Base-by-base conservation (phyloP, 345 rosid species). In the Psidium guajava region DNA sequence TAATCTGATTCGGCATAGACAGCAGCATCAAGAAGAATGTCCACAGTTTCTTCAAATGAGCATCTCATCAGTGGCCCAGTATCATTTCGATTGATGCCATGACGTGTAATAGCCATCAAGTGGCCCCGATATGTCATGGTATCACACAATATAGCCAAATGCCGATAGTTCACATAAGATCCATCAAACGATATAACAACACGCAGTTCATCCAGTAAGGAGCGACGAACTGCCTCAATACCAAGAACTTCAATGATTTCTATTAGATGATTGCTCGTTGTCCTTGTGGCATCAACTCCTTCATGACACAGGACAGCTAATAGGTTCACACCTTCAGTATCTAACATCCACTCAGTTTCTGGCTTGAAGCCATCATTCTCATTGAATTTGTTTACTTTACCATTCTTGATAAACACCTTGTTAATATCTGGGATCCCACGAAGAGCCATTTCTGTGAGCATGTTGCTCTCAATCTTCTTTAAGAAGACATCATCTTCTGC, bases 101-200 rank as follows among this genome's bases (percentile, higher is more conserved):
- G 98, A 69, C 98, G 98, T 54, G 99, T 97, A 88, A 97, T 97
- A 32, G 98, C 98, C 99, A 97, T 97, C 89, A 97, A 91, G 90
- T 96, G 98, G 85, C 99, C 98, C 5, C 99, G 98, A 85, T 97
- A 97, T 22, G 99, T 97, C 99, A 97, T 97, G 42, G 99, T 97
- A 90, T 97, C 99, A 85, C 99, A 97, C 44, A 97, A 89, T 82
- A 97, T 97, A 85, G 98, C 99, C 86, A 97, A 93, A 92, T 96
- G 99, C 82, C 99, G 91, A 88, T 97, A 97, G 83, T 97, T 97
- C 87, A 97, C 99, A 84, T 95, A 97, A 74, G 99, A 97, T 54
- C 99, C 99, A 92, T 97, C 98, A 73, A 97, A 97, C 10, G 99
- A 97, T 86, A 97, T 97, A 84, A 97, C 99, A 83, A 93, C 98